Conservation (phyloP, 2,329 filamentous ascomycete genomes). For the Thermoascus crustaceus region DNA sequence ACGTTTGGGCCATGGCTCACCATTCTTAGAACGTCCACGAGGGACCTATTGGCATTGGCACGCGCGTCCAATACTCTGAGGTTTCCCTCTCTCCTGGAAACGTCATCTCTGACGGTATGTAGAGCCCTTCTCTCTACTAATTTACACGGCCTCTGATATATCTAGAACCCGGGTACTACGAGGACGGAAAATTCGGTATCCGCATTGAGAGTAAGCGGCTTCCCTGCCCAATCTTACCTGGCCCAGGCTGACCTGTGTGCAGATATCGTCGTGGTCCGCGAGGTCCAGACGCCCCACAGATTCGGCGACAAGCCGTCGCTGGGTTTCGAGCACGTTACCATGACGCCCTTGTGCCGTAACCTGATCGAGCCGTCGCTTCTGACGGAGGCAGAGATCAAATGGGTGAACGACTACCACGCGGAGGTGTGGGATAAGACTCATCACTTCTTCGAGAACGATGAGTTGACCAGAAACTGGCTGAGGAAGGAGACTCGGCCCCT, state of each 20-base stretch:
- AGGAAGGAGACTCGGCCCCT: slow-evolving; percentile 70
- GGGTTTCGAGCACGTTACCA: slow-evolving; percentile 93
- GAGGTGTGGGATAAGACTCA: slow-evolving; percentile 77
- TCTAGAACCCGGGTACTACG: slow-evolving; percentile 85
- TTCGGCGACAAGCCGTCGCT: slow-evolving; percentile 93
- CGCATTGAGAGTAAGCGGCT: slow-evolving; percentile 67
- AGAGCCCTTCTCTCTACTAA: not conserved
- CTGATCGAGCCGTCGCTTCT: slow-evolving; percentile 70
- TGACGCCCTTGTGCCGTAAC: slow-evolving; percentile 90
- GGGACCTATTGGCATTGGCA: slow-evolving; percentile 92
- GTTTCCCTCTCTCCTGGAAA: slow-evolving; percentile 86
- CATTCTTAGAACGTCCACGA: slow-evolving; percentile 72
- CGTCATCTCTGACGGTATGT: slow-evolving; percentile 69
- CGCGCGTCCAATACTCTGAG: slow-evolving; percentile 81
- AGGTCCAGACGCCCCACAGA: slow-evolving; percentile 75
- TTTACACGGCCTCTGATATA: no score
- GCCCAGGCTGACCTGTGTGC: slow-evolving; percentile 7
- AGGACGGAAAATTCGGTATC: slow-evolving; percentile 89
- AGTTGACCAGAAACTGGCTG: slow-evolving; percentile 68
- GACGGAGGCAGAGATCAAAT: slow-evolving; percentile 65
- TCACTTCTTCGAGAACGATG: slow-evolving; percentile 64
- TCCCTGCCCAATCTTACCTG: not conserved
- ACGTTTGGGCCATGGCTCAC: slow-evolving; percentile 11
- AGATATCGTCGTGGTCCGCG: slow-evolving; percentile 80
- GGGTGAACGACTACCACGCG: slow-evolving; percentile 78